Evolutionary conservation across 306 rosid species (phyloP).

Genomic region (Gynostemma pentaphyllum): DNA sequence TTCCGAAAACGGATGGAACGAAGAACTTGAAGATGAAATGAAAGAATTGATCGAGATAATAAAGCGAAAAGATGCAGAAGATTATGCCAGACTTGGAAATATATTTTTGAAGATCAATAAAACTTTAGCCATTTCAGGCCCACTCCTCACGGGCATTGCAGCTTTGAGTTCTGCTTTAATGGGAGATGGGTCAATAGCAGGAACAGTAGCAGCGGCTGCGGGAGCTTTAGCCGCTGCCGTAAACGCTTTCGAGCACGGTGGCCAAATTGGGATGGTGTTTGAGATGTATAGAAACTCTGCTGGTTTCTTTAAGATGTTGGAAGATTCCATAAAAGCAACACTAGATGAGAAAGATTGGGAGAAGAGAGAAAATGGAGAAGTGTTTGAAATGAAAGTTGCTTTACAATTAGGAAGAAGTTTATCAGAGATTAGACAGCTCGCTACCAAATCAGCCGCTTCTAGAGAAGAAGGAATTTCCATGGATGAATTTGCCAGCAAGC

Average conservation of each 20-base stretch:
- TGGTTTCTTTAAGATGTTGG: constrained; percentile 39
- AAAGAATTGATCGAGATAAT: constrained; percentile 39
- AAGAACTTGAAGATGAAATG: constrained; percentile 39
- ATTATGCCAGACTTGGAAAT: constrained; percentile 58
- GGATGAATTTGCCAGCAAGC: constrained; percentile 61
- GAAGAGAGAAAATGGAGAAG: constrained; percentile 51
- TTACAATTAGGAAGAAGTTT: constrained; percentile 56
- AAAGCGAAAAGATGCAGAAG: constrained; percentile 45
- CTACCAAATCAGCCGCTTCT: constrained; percentile 30
- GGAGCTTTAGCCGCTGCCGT: constrained; percentile 41
- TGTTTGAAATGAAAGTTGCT: constrained; percentile 52
- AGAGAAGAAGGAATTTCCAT: constrained; percentile 26
- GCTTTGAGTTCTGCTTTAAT: constrained; percentile 38
- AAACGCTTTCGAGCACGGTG: constrained; percentile 52
- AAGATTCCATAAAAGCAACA: constrained; percentile 28
- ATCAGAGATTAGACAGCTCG: constrained; percentile 36
- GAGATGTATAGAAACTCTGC: constrained; percentile 53
- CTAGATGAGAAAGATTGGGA: constrained; percentile 39
- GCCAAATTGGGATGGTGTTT: constrained; percentile 63
- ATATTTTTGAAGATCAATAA: constrained; percentile 46
- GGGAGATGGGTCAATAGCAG: constrained; percentile 21
- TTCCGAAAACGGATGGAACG: constrained; percentile 53
- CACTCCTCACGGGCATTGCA: constrained; percentile 58
- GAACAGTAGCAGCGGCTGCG: constrained; percentile 32
- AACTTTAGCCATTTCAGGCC: constrained; percentile 47